Conservation (phyloP, 768 basidiomycete species). For the Suillus subaureus region DNA sequence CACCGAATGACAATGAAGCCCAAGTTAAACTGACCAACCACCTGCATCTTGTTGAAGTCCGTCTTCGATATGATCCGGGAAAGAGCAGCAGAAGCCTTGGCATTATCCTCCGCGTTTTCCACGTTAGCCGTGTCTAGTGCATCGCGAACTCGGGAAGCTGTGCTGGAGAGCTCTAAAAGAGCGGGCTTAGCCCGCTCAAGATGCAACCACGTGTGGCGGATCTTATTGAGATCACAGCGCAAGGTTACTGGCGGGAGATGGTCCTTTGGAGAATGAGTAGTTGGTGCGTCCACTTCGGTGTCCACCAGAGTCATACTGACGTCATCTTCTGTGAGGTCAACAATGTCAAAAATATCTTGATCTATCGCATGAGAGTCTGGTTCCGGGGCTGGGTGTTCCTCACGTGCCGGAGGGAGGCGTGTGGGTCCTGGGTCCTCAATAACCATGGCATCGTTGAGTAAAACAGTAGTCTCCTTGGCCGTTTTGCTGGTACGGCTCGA, state of each 20-base stretch:
- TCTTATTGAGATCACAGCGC: neutral
- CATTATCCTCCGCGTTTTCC: constrained; percentile 49
- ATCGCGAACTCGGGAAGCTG: constrained; percentile 17
- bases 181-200: neutral
- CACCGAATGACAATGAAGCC: constrained; percentile 91
- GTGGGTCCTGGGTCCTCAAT: constrained; percentile 16
- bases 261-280: neutral
- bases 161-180: neutral
- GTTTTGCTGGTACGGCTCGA: constrained; percentile 17
- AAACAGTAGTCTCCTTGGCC: constrained; percentile 21
- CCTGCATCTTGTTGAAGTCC: constrained; percentile 83
- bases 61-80: constrained; percentile 83
- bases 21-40: constrained; percentile 93
- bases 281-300: constrained; percentile 12
- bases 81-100: constrained; percentile 64
- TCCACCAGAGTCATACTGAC: constrained; percentile 30
- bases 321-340: constrained; percentile 16
- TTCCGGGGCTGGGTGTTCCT: neutral
- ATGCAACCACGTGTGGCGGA: neutral
- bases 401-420: constrained; percentile 19
- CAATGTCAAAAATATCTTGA: neutral
- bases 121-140: constrained; percentile 32
- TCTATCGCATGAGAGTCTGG: neutral
- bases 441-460: constrained; percentile 30
- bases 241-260: neutral